Evolutionary conservation across 371 early-diverging fungal genomes (phyloP), one percentile per base, ranked within the genome.

Genomic region (Zychaea mexicana): DNA sequence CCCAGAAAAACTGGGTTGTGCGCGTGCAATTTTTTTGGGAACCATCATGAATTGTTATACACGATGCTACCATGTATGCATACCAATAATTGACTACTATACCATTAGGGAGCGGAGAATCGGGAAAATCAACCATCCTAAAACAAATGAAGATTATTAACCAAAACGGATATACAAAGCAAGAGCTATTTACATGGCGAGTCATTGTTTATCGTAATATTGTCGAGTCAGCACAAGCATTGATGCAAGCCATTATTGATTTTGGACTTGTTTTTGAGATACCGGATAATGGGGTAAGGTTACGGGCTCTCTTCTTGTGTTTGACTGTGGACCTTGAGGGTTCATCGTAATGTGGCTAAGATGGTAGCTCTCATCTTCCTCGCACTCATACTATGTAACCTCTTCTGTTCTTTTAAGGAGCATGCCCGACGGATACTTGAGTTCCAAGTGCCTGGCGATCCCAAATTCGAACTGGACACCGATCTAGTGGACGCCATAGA

Each of bases 121-220:
- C 92, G 36, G 94, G 94, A 60, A 93, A 93, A 74, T 89, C 90
- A 36, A 94, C 94, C 52, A 90, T 94, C 62, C 84, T 94, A 31
- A 94, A 94, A 64, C 94, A 94, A 73, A 92, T 94, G 92, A 92
- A 92, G 69, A 88, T 95, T 67, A 92, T 96, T 68, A 92, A 94
- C 70, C 92, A 91, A 66, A 84, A 86, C 47, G 96, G 95, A 4
- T 97, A 90, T 74, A 83, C 82, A n/a, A 77, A 83, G 54, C 87
- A 88, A 54, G 96, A 96, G 64, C 83, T 91, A 9, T 75, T 75
- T 58, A 70, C 83, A 42, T 94, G 83, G 77, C 79, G 88, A 45
- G 76, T 85, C 61, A 87, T 87, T 6, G 86, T 96, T 54, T 86
- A 88, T 68, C 83, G 87, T 55, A 96, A 94, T 77, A 68, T 92